A percentile compares a stretch with the other conserved stretches of the same genome.
These are phyloP conservation scores for Colletotrichum abscissum DNA, from an alignment of 2,329 filamentous ascomycete genomes.

Conservation along the genomic window DNA sequence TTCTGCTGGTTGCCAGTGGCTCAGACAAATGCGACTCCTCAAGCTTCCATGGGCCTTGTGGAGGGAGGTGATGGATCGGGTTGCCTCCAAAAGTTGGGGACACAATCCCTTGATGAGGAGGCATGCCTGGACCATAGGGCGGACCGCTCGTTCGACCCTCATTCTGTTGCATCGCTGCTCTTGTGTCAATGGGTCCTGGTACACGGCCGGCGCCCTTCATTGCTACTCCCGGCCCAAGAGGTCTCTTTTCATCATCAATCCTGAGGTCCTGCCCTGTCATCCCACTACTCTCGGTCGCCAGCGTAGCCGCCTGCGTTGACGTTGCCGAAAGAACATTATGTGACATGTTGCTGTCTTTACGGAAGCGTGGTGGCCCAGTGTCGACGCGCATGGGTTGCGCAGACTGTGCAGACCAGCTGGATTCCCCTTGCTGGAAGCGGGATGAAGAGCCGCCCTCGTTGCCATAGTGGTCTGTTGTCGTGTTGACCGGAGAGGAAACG, in stretches of 20 bases:
- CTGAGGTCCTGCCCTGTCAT: slow-evolving; percentile 14
- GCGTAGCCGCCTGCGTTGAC: slow-evolving; percentile 29
- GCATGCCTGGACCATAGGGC: slow-evolving; percentile 26
- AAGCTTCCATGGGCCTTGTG: slow-evolving; percentile 62
- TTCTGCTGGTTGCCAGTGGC: slow-evolving; percentile 48
- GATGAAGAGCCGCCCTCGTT: not conserved
- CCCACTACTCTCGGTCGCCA: slow-evolving; percentile 26
- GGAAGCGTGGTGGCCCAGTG: slow-evolving; percentile 7
- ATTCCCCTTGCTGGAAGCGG: not conserved
- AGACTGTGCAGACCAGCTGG: not conserved
- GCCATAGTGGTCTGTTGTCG: not conserved
- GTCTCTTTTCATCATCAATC: slow-evolving; percentile 28
- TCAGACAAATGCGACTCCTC: slow-evolving; percentile 66
- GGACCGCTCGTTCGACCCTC: slow-evolving; percentile 41
- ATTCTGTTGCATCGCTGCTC: not conserved
- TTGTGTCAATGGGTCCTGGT: slow-evolving; percentile 16
- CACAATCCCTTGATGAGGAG: slow-evolving; percentile 24
- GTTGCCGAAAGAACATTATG: slow-evolving; percentile 18
- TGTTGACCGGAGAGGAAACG: not conserved
- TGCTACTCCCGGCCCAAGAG: slow-evolving; percentile 12
- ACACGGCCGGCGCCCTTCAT: slow-evolving; percentile 16
- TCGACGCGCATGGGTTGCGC: slow-evolving; percentile 15
- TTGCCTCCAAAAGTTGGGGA: slow-evolving; percentile 41
- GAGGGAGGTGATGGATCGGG: slow-evolving; percentile 54
- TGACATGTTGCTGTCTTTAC: slow-evolving; percentile 22